These are phyloP conservation scores for Phytopythium litorale DNA, from an alignment of 352 stramenopile species.

Conservation along the genomic window DNA sequence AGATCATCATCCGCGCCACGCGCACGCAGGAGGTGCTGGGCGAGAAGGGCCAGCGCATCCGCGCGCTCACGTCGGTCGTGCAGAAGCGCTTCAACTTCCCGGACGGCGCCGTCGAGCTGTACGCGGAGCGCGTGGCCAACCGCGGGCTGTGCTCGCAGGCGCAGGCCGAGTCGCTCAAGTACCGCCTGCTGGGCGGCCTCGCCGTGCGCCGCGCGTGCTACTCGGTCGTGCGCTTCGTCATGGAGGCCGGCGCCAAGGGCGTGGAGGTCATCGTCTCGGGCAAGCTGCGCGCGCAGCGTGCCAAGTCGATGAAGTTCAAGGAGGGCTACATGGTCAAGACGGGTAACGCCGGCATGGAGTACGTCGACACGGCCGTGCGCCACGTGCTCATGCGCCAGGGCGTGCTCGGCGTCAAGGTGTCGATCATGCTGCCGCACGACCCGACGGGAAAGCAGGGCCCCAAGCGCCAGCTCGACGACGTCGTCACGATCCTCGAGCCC, in stretches of 20 bases:
- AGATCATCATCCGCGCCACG: constrained; percentile 99
- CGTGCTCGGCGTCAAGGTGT: constrained; percentile 99
- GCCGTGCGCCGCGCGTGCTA: constrained; percentile 98
- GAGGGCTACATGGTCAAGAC: constrained; percentile 99
- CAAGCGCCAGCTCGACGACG: constrained; percentile 97
- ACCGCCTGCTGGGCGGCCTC: constrained; percentile 98
- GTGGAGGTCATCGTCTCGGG: constrained; percentile 99
- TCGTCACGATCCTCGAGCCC: constrained; percentile 98
- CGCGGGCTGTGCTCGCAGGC: constrained; percentile 98
- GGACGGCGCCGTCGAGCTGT: constrained; percentile 96
- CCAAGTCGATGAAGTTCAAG: constrained; percentile 99
- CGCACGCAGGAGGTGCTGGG: constrained; percentile 98
- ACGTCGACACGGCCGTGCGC: constrained; percentile 97
- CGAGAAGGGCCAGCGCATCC: constrained; percentile 99
- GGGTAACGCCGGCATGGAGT: constrained; percentile 97
- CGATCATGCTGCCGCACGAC: constrained; percentile 99
- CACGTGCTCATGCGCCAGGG: constrained; percentile 99
- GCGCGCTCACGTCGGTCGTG: constrained; percentile 98
- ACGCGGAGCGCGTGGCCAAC: constrained; percentile 98
- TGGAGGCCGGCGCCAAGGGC: constrained; percentile 99
- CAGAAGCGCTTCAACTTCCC: constrained; percentile 99
- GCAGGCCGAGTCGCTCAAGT: constrained; percentile 99
- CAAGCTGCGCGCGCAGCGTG: constrained; percentile 99
- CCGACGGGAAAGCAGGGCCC: constrained; percentile 96
- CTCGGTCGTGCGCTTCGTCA: constrained; percentile 99